These are phyloP conservation scores for Penicillium ucsense DNA, from an alignment of 495 filamentous ascomycete species.

Conservation along the genomic window DNA sequence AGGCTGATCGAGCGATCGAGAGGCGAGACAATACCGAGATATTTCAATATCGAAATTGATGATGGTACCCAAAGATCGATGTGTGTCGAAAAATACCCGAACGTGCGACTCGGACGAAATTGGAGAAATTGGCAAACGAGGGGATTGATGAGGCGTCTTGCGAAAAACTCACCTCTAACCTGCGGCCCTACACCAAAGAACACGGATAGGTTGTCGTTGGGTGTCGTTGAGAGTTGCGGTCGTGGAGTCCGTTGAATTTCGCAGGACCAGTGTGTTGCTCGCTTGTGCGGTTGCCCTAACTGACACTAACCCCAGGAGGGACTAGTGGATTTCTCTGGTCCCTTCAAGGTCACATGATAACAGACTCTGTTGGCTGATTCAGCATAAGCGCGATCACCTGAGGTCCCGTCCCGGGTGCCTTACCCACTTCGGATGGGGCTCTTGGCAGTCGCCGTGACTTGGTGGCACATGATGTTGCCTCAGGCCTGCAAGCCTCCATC, in stretches of 20 bases:
- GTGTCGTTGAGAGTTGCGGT: conserved; percentile 34
- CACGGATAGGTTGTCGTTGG: conserved; percentile 37
- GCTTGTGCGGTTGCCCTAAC: conserved; percentile 39
- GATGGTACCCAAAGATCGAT: conserved; percentile 1
- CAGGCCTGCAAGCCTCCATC: no score
- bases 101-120: conserved; percentile 19
- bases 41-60: conserved; percentile 11
- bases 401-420: background rate
- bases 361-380: conserved; percentile 4
- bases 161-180: conserved; percentile 36
- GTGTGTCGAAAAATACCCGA: conserved; percentile 6
- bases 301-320: conserved; percentile 15
- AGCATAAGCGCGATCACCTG: background rate
- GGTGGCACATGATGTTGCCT: no score
- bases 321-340: conserved; percentile 15
- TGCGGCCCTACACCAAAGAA: conserved; percentile 42
- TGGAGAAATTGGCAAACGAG: conserved; percentile 11
- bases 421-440: background rate
- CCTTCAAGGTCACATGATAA: background rate
- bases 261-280: conserved; percentile 35
- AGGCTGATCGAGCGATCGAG: no score
- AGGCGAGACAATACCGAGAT: conserved; percentile 1
- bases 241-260: conserved; percentile 38
- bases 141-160: conserved; percentile 9
- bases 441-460: no score